Evolutionary conservation across 768 basidiomycete genomes (phyloP), one percentile per base, ranked within the genome.

Genomic region (Boletus vermiculosoides): DNA sequence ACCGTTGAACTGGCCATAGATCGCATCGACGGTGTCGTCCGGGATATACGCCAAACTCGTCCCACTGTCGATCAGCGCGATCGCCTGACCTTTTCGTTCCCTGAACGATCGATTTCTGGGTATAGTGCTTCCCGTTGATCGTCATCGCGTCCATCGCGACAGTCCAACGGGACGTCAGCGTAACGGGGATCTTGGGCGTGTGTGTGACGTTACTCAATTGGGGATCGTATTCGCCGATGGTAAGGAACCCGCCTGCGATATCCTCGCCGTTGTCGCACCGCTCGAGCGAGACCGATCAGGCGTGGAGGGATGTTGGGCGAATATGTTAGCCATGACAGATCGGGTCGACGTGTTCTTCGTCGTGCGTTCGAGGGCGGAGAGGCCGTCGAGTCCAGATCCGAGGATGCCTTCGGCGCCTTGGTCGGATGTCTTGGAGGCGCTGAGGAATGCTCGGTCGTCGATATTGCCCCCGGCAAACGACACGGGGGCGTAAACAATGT

Each of bases 1-100:
- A 0, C 75, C 76, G 22, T 68, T 66, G 34, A 80, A 62, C n/a
- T 57, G 50, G 20, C 74, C 66, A 48, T 78, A 80, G 36, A 80
- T 75, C 0, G 68, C 73, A 54, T 77, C 66, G 33, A 72, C 64
- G 1, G 76, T 68, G 18, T 62, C 57, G 5, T 50, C 52, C 0
- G 79, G 73, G 45, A 80, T 59, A 3, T 74, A 68, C 18, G 73
- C 72, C 25, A 64, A 59, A 44, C 78, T 78, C 16, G 74, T 75
- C 25, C 79, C 79, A 5, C 76, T 80, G 44, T 80, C 79, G 41
- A 80, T 63, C 11, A 80, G 66, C 10, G 76, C 69, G 15, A 75
- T 67, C 18, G 68, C 63, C 1, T 68, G 61, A 1, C 70, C 76
- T 55, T 8, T 75, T 70, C 5, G 73, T 66, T 3, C 67, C 69